A percentile compares a stretch with the other conserved stretches of the same genome.
These are phyloP conservation scores for Citrus cavaleriei DNA, from an alignment of 345 rosid genomes.

Conservation along the genomic window DNA sequence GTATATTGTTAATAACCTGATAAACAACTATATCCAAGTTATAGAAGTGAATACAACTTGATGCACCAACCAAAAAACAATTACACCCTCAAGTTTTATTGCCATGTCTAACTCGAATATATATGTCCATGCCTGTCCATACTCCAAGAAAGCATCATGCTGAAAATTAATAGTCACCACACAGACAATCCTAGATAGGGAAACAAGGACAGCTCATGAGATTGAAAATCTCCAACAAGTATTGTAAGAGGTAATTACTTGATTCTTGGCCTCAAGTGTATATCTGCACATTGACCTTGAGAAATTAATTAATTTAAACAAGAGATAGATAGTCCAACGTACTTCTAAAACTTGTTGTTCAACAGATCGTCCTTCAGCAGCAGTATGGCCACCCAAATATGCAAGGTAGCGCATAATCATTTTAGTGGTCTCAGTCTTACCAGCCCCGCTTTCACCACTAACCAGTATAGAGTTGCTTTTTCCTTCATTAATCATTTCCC, in stretches of 20 bases:
- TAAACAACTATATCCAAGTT: background rate
- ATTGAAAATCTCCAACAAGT: background rate
- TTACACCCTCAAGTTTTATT: background rate
- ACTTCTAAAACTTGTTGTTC: slow-evolving; percentile 85
- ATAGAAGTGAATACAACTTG: slow-evolving; percentile 1
- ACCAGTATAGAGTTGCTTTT: slow-evolving; percentile 80
- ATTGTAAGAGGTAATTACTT: background rate
- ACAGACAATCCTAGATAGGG: slow-evolving; percentile 1
- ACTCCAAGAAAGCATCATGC: background rate
- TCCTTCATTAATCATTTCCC: slow-evolving; percentile 78
- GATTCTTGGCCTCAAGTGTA: background rate
- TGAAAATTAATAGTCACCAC: background rate
- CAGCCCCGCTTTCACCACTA: slow-evolving; percentile 98
- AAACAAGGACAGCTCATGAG: background rate
- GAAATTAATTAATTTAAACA: background rate
- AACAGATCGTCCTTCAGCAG: slow-evolving; percentile 63
- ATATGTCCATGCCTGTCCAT: background rate
- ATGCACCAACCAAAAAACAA: background rate
- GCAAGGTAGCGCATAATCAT: slow-evolving; percentile 96
- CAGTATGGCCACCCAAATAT: slow-evolving; percentile 63
- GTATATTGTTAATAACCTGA: background rate
- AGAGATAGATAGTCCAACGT: slow-evolving; percentile 27
- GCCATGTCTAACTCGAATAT: background rate
- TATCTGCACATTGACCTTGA: background rate
- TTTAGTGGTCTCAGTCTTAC: slow-evolving; percentile 95